These are phyloP conservation scores for Geotrichum restrictum DNA, from an alignment of 1,139 yeast species.

Conservation along the genomic window DNA sequence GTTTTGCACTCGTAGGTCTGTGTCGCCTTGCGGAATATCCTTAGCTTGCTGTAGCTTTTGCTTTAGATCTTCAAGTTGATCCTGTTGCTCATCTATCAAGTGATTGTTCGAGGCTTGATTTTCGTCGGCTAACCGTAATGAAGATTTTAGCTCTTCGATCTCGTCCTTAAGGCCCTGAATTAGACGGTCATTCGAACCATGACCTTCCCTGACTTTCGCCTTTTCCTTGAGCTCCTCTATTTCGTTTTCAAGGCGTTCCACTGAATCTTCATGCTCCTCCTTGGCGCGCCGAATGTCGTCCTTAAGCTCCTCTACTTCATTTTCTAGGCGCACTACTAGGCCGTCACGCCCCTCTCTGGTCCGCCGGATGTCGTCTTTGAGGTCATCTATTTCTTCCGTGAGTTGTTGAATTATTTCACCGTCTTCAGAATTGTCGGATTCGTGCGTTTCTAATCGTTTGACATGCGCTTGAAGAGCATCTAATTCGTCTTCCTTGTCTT, in stretches of 20 bases:
- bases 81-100: not conserved
- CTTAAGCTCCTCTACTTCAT: slow-evolving; percentile 26
- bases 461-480: slow-evolving; percentile 28
- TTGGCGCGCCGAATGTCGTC: slow-evolving; percentile 25
- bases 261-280: slow-evolving; percentile 13
- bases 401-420: slow-evolving; percentile 26
- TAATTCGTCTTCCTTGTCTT: slow-evolving; percentile 24
- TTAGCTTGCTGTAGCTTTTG: slow-evolving; percentile 20
- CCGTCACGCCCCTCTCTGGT: slow-evolving; percentile 7
- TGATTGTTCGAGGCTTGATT: slow-evolving; percentile 12
- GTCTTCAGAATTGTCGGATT: slow-evolving; percentile 28
- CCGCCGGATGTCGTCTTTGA: slow-evolving; percentile 1
- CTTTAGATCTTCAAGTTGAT: slow-evolving; percentile 18
- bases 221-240: slow-evolving; percentile 27
- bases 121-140: slow-evolving; percentile 25
- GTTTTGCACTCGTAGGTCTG: slow-evolving; percentile 5
- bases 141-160: slow-evolving; percentile 26
- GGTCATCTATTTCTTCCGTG: slow-evolving; percentile 12
- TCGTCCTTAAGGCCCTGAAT: slow-evolving; percentile 24
- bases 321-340: not conserved
- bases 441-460: slow-evolving; percentile 24
- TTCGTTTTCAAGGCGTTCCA: slow-evolving; percentile 30
- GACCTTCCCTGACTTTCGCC: slow-evolving; percentile 19
- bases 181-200: not conserved
- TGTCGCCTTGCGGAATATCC: not conserved